Conservation (phyloP, 2,329 filamentous ascomycete species). For the Exophiala sp. region DNA sequence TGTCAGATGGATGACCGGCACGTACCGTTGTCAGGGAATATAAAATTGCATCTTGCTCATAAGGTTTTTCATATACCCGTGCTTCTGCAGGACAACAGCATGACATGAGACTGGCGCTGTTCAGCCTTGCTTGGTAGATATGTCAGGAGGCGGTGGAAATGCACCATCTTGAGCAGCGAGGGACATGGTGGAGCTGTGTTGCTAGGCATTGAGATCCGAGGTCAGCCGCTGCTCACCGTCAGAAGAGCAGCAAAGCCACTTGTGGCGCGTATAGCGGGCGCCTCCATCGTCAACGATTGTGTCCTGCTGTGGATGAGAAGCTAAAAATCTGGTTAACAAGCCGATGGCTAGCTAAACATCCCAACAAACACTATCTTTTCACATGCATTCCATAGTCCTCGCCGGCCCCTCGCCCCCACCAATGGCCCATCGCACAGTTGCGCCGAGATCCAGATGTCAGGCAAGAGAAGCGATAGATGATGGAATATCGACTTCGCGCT, state of each 20-base stretch:
- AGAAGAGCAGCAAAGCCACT: not conserved
- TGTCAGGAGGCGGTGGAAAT: not conserved
- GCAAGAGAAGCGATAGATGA: not conserved
- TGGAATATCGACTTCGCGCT: not conserved
- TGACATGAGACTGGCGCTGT: too few relatives aligned
- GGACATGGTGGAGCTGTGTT: not conserved
- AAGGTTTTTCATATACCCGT: too few relatives aligned
- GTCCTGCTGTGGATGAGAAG: not conserved
- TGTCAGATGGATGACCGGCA: too few relatives aligned
- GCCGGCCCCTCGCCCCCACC: not conserved
- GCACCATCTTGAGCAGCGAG: not conserved
- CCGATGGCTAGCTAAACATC: not conserved
- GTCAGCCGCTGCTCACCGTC: not conserved
- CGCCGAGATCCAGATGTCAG: not conserved
- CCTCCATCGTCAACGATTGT: not conserved
- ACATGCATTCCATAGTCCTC: too few relatives aligned
- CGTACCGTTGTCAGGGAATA: too few relatives aligned
- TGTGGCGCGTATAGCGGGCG: not conserved
- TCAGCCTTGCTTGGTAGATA: not conserved
- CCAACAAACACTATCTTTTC: slow-evolving; percentile 1
- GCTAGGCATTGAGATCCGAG: not conserved
- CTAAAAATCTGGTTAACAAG: not conserved
- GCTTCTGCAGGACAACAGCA: too few relatives aligned
- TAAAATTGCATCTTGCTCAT: too few relatives aligned
- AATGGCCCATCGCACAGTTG: not conserved